Evolutionary conservation across 768 basidiomycete genomes (phyloP).

Genomic region (Xanthoconium purpureum): DNA sequence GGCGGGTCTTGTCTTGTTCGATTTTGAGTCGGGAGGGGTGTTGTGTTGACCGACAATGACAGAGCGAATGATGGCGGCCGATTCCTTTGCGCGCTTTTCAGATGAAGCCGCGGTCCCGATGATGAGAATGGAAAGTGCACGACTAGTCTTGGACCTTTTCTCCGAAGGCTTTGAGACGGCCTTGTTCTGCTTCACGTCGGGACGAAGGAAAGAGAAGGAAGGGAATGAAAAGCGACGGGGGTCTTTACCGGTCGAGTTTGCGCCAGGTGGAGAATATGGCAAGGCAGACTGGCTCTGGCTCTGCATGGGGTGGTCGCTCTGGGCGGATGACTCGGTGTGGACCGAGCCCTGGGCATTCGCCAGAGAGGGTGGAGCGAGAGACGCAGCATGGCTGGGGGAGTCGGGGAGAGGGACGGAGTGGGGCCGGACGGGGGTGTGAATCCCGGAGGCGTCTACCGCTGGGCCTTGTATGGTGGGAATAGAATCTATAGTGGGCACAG

Average conservation of each 20-base stretch:
- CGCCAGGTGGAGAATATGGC: slow-evolving; percentile 17
- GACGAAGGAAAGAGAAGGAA: slow-evolving; percentile 41
- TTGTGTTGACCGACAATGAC: slow-evolving; percentile 61
- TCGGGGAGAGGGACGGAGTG: slow-evolving; percentile 13
- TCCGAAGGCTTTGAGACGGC: slow-evolving; percentile 35
- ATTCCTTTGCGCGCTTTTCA: slow-evolving; percentile 60
- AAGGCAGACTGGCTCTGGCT: slow-evolving; percentile 28
- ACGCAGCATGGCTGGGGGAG: slow-evolving; percentile 15
- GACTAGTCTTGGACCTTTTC: slow-evolving; percentile 38
- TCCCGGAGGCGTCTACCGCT: not conserved
- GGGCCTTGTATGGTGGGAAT: slow-evolving; percentile 23
- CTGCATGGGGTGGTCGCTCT: slow-evolving; percentile 19
- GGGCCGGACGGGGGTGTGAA: slow-evolving; percentile 3
- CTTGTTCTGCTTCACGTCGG: slow-evolving; percentile 29
- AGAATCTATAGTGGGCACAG: slow-evolving; percentile 23
- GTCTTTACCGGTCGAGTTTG: slow-evolving; percentile 21
- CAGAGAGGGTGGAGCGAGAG: slow-evolving; percentile 20
- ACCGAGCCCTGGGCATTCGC: slow-evolving; percentile 6
- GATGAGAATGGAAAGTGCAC: slow-evolving; percentile 30
- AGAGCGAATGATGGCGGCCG: slow-evolving; percentile 59
- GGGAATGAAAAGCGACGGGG: slow-evolving; percentile 50
- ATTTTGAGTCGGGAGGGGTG: slow-evolving; percentile 28
- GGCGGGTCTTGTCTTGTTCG: slow-evolving; percentile 37
- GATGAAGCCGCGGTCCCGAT: slow-evolving; percentile 37
- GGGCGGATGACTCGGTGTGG: slow-evolving; percentile 15